phyloP scores from a whole-genome alignment of 805 yeast species.

The Sungouiozyma ichnusensis region DNA sequence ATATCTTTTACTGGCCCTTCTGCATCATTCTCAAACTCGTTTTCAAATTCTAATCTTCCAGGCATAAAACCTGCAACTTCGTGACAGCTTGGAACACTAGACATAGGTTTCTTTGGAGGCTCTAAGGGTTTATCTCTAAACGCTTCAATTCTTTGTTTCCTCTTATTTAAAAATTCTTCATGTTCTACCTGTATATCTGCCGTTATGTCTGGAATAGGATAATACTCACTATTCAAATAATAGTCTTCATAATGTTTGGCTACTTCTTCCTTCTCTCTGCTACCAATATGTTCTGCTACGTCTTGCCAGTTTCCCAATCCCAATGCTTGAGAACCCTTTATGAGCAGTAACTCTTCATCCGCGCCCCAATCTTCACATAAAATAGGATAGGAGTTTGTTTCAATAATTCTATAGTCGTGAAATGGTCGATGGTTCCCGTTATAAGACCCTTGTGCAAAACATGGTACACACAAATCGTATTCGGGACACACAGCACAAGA shows the following conservation, averaged over 20 bases:
- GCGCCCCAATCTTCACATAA: slow-evolving; percentile 94
- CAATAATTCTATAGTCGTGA: slow-evolving; percentile 86
- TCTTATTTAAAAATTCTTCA: slow-evolving; percentile 52
- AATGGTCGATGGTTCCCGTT: slow-evolving; percentile 86
- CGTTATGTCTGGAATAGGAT: slow-evolving; percentile 84
- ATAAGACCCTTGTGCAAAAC: slow-evolving; percentile 76
- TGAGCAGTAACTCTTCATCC: slow-evolving; percentile 81
- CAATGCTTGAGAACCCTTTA: slow-evolving; percentile 83
- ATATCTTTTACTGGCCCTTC: slow-evolving; percentile 89
- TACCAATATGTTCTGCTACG: slow-evolving; percentile 92
- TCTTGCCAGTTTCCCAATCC: slow-evolving; percentile 98
- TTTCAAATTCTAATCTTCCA: slow-evolving; percentile 92
- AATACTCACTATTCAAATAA: slow-evolving; percentile 57
- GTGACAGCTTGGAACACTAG: slow-evolving; percentile 92
- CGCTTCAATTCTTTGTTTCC: slow-evolving; percentile 63
- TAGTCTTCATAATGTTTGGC: slow-evolving; percentile 66
- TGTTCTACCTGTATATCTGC: slow-evolving; percentile 60
- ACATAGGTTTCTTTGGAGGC: slow-evolving; percentile 78
- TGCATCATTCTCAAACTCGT: slow-evolving; percentile 94
- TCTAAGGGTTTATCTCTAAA: slow-evolving; percentile 67
- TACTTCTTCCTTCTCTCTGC: slow-evolving; percentile 84
- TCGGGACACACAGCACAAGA: slow-evolving; percentile 88
- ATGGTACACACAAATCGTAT: slow-evolving; percentile 95
- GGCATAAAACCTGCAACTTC: slow-evolving; percentile 99
- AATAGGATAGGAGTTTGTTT: slow-evolving; percentile 91